Evolutionary conservation across 306 rosid genomes (phyloP).

Genomic region (Mucuna pruriens): DNA sequence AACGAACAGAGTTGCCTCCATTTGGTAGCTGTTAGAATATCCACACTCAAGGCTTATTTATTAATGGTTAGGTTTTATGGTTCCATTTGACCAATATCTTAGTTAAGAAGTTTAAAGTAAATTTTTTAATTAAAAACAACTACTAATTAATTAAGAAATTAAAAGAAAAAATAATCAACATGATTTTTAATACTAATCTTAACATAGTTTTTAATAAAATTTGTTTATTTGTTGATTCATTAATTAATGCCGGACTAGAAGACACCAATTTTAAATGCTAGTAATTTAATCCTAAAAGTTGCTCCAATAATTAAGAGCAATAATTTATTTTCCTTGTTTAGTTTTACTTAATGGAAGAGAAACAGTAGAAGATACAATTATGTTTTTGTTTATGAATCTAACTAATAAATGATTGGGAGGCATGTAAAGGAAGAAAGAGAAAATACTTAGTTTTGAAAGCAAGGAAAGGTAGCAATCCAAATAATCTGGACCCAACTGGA

Average conservation of each 20-base stretch:
- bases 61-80: not conserved
- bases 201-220: not conserved
- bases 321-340: not conserved
- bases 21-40: conserved; percentile 25
- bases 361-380: not conserved
- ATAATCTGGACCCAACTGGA: conserved; percentile 55
- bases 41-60: not conserved
- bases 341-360: not conserved
- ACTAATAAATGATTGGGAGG: conserved; percentile 23
- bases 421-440: conserved; percentile 32
- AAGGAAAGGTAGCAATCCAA: conserved; percentile 47
- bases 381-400: conserved; percentile 25
- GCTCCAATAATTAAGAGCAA: not conserved
- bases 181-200: not conserved
- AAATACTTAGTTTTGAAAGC: not conserved
- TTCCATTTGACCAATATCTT: not conserved
- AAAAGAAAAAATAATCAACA: too few species aligned
- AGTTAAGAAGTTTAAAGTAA: not conserved
- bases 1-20: not conserved
- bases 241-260: not conserved
- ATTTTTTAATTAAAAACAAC: not conserved
- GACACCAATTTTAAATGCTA: not conserved
- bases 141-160: too few species aligned
- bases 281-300: conserved; percentile 10
- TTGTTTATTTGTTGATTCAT: not conserved